Conservation (phyloP, 2,329 filamentous ascomycete species). For the Cordyceps cicadae region DNA sequence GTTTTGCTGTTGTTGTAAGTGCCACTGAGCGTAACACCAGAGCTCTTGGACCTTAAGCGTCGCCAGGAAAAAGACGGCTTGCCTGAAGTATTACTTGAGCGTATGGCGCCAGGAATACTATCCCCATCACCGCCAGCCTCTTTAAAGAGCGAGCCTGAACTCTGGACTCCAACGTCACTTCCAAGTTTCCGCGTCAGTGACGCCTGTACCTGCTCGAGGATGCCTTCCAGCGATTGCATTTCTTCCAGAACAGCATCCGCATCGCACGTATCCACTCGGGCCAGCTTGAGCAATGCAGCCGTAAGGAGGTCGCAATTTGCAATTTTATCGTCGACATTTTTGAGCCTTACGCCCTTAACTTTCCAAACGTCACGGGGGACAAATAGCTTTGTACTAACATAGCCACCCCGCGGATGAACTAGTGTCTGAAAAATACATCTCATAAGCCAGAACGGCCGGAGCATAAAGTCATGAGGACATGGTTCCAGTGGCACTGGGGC, state of each 20-base stretch:
- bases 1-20: slow-evolving; percentile 32
- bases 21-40: slow-evolving; percentile 50
- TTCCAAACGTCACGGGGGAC: slow-evolving; percentile 89
- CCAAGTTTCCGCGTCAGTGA: slow-evolving; percentile 75
- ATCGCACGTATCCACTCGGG: slow-evolving; percentile 77
- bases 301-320: slow-evolving; percentile 86
- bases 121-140: slow-evolving; percentile 49
- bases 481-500: slow-evolving; percentile 76
- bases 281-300: slow-evolving; percentile 75
- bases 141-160: slow-evolving; percentile 65
- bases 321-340: slow-evolving; percentile 87
- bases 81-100: slow-evolving; percentile 54
- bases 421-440: slow-evolving; percentile 88
- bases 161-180: slow-evolving; percentile 82
- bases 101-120: slow-evolving; percentile 33
- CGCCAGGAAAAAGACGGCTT: slow-evolving; percentile 76
- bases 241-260: slow-evolving; percentile 89
- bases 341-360: slow-evolving; percentile 88
- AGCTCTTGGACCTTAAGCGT: slow-evolving; percentile 83
- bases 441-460: slow-evolving; percentile 98
- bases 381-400: slow-evolving; percentile 85
- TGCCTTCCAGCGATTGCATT: slow-evolving; percentile 78
- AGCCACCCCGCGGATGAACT: slow-evolving; percentile 83
- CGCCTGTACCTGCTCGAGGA: slow-evolving; percentile 78
- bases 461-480: slow-evolving; percentile 77